These are phyloP conservation scores for Talaromyces adpressus DNA, from an alignment of 495 filamentous ascomycete species.

Conservation along the genomic window DNA sequence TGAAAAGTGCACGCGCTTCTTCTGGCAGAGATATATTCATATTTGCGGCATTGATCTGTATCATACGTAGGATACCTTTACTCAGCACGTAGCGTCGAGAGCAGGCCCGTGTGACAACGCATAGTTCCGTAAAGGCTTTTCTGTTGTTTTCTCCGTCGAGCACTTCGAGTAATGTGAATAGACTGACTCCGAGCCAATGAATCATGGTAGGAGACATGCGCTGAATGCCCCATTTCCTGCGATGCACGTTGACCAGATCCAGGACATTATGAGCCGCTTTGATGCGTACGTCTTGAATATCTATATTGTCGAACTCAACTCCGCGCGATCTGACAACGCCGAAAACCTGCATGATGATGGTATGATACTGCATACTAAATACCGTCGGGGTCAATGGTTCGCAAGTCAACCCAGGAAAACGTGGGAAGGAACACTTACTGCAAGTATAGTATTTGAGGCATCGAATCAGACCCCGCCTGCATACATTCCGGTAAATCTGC, in stretches of 20 bases:
- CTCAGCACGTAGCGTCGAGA: constrained; percentile 13
- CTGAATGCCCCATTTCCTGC: constrained; percentile 9
- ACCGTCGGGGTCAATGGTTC: background rate
- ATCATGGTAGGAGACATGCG: constrained; percentile 8
- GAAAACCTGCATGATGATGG: background rate
- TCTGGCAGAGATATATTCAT: constrained; percentile 8
- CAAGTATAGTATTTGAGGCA: background rate
- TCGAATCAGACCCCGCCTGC: background rate
- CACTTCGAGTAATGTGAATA: constrained; percentile 13
- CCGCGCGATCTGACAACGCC: background rate
- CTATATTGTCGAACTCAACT: background rate
- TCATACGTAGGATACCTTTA: constrained; percentile 15
- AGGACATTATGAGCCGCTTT: background rate
- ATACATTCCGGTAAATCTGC: background rate
- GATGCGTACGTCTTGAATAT: background rate
- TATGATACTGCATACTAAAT: background rate
- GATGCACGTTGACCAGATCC: constrained; percentile 1
- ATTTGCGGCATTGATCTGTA: constrained; percentile 13
- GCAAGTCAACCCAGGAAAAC: background rate
- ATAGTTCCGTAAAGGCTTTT: constrained; percentile 10
- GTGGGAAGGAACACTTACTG: background rate
- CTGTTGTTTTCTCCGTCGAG: constrained; percentile 9
- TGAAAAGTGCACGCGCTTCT: constrained; percentile 10
- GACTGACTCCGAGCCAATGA: constrained; percentile 10
- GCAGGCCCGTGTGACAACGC: constrained; percentile 9